phyloP scores from a whole-genome alignment of 2,329 filamentous ascomycete genomes.

The Colletotrichum sp. region DNA sequence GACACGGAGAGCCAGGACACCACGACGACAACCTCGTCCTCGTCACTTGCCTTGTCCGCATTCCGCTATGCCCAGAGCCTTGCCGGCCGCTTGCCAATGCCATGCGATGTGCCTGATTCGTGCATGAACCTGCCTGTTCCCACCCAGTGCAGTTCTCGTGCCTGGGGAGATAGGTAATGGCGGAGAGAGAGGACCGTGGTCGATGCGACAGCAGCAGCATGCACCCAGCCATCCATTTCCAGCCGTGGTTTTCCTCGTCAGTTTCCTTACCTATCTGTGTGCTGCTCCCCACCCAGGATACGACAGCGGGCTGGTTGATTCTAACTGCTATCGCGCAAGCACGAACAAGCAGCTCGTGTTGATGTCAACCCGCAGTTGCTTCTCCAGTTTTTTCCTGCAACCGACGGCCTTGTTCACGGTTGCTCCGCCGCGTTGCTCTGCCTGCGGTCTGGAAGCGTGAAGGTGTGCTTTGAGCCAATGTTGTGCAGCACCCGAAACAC shows the following conservation, averaged over 20 bases:
- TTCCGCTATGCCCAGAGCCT: background rate
- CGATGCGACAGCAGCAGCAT: slow-evolving; percentile 16
- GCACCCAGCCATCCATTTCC: slow-evolving; percentile 16
- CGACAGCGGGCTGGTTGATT: background rate
- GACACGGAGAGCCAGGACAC: background rate
- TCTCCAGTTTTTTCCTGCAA: slow-evolving; percentile 17
- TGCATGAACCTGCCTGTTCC: slow-evolving; percentile 12
- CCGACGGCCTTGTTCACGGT: slow-evolving; percentile 2
- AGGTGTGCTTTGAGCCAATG: slow-evolving; percentile 19
- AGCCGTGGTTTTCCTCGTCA: slow-evolving; percentile 5
- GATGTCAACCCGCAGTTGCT: slow-evolving; percentile 17
- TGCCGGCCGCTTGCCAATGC: background rate
- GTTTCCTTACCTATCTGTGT: background rate
- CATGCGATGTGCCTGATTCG: slow-evolving; percentile 4
- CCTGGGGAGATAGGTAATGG: background rate
- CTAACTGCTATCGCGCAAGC: background rate
- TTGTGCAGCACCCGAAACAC: slow-evolving; percentile 32
- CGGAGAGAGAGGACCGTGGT: background rate
- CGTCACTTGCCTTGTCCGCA: background rate
- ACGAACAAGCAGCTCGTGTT: slow-evolving; percentile 15
- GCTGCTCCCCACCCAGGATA: slow-evolving; percentile 2
- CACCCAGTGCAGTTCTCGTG: background rate
- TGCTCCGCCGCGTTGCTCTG: slow-evolving; percentile 6
- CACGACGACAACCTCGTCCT: slow-evolving; percentile 5
- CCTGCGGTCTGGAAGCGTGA: slow-evolving; percentile 10